Conservation (phyloP, 768 basidiomycete species). For the Gloeophyllum trabeum region DNA sequence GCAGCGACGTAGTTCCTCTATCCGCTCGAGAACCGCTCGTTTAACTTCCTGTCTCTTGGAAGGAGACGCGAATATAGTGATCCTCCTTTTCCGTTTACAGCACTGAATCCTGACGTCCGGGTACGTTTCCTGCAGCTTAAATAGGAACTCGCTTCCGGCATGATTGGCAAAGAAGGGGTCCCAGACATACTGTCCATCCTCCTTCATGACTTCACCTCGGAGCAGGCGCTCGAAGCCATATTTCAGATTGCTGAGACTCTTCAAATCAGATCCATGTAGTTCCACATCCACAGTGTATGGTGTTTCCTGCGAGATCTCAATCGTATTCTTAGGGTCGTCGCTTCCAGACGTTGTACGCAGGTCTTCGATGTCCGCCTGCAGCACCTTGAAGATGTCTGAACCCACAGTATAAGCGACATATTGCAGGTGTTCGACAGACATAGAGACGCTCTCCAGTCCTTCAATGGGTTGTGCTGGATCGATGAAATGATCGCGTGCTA, state of each 20-base stretch:
- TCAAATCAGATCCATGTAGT: no score
- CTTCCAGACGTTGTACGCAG: no score
- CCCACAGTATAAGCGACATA: constrained; percentile 36
- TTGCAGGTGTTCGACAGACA: constrained; percentile 44
- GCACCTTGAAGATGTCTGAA: constrained; percentile 22
- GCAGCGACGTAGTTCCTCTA: constrained; percentile 30
- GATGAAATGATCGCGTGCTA: no score
- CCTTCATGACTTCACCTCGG: constrained; percentile 44
- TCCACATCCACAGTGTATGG: constrained; percentile 16
- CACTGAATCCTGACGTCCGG: constrained; percentile 31
- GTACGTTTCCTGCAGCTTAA: constrained; percentile 25
- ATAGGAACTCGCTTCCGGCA: constrained; percentile 33
- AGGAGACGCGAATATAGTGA: constrained; percentile 46
- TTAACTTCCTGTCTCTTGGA: constrained; percentile 27
- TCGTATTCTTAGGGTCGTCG: no score
- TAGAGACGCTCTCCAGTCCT: constrained; percentile 24
- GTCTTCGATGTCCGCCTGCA: constrained; percentile 32
- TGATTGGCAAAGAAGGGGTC: constrained; percentile 44
- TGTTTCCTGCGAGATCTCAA: constrained; percentile 22
- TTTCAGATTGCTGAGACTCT: constrained; percentile 44
- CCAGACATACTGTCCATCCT: constrained; percentile 48
- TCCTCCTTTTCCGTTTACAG: constrained; percentile 26
- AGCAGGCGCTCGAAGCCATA: constrained; percentile 48
- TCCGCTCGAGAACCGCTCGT: constrained; percentile 32
- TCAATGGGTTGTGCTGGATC: constrained; percentile 36